A percentile compares a stretch with the other conserved stretches of the same genome.
These are phyloP conservation scores for Backusella macrospora DNA, from an alignment of 192 early-diverging fungal genomes.

Conservation along the genomic window DNA sequence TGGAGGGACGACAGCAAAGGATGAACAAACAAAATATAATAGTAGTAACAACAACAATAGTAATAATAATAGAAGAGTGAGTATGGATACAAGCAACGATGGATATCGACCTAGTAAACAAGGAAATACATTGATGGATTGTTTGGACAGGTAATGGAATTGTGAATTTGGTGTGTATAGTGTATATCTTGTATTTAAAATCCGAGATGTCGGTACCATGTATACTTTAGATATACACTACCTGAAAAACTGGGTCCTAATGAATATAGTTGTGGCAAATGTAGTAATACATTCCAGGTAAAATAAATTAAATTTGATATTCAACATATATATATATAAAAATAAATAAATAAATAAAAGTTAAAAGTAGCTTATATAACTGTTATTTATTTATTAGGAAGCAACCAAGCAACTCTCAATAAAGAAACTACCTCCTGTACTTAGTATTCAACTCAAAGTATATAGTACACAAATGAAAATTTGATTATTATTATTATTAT, in stretches of 20 bases:
- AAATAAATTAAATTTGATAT: background rate
- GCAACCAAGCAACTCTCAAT: constrained; percentile 90
- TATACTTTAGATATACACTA: constrained; percentile 58
- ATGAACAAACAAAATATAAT: background rate
- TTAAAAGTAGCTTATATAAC: background rate
- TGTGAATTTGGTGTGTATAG: background rate
- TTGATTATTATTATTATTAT: too few species aligned
- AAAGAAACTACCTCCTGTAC: constrained; percentile 82
- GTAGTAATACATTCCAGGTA: constrained; percentile 53
- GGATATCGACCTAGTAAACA: constrained; percentile 21
- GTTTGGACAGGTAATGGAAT: constrained; percentile 61
- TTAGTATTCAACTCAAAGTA: constrained; percentile 92
- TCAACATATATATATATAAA: background rate
- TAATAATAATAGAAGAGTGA: background rate
- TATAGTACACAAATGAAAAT: background rate
- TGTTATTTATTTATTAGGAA: constrained; percentile 41
- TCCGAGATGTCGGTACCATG: background rate
- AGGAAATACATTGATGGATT: constrained; percentile 59
- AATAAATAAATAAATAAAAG: too few species aligned
- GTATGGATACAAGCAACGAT: background rate
- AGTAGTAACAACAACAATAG: background rate
- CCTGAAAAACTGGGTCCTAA: constrained; percentile 75
- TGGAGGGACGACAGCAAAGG: background rate
- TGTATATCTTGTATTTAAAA: background rate
- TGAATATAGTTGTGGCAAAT: constrained; percentile 71